Evolutionary conservation across 2,329 filamentous ascomycete species (phyloP), one percentile per base, ranked within the genome.

Genomic region (Furcasterigmium sp.): DNA sequence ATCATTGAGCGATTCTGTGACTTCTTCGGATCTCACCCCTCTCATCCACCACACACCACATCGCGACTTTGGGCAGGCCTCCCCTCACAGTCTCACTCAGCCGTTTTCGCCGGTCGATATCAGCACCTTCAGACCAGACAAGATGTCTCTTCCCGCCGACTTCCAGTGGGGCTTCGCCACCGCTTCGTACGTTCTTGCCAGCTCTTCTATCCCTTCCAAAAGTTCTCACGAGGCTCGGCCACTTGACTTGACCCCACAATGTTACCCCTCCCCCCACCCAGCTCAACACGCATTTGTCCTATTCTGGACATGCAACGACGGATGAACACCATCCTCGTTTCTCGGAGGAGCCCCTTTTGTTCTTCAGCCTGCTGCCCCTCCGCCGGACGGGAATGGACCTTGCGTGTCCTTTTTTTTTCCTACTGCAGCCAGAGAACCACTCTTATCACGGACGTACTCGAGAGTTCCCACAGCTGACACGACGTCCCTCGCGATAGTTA

Each of bases 81-180:
- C 32, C 18, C 32, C n/a, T n/a, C 32, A 15, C 15, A 35, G n/a
- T 32, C 30, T 26, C 37, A 28, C 15, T 13, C 29, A 32, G 10
- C 29, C 29, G 23, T 26, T 7, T 32, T 32, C 29, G n/a, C 10
- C 11, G 6, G n/a, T 32, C 29, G 29, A 32, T 8, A 15, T 15
- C 32, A 10, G 4, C 32, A 11, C 14, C 13, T 32, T 32, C 14
- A 18, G 18, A 35, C 32, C 32, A 35, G n/a, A 50, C 54, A 65
- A 49, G 54, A 79, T 79, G 73, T 70, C 73, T 57, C 72, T 88
- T 44, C 82, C 82, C 30, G 72, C 75, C 44, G 83, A 87, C 61
- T 89, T 91, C 63, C 66, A 80, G 47, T 90, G 85, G 85, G 86
- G 86, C 42, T 90, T 88, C 64, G 86, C 86, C 56, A 91, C 86